Evolutionary conservation across 441 rosid genomes (phyloP), one percentile per base, ranked within the genome.

Genomic region (Eugenia klotzschiana): DNA sequence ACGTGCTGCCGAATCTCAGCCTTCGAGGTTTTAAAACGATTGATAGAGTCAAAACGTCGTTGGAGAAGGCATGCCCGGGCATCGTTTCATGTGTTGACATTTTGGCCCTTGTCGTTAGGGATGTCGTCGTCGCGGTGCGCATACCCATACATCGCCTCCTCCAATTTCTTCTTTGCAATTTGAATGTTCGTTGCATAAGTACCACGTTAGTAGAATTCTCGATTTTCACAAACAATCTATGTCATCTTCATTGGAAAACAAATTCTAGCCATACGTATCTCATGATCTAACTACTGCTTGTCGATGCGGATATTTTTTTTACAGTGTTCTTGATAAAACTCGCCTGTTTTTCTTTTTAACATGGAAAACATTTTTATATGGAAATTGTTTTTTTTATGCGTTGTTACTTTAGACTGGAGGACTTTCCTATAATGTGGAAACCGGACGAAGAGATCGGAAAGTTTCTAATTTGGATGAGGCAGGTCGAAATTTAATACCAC

Each of bases 81-180:
- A 80, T 88, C 2, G 93, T 93, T 57, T 93, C 95, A 6, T 93
- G 95, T 80, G 86, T 93, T 7, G 95, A 93, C 83, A 86, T 88
- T 54, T 18, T 92, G 54, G 95, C 93, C 16, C 77, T 91, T 80
- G 94, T 89, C 11, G 88, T 93, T 55, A 91, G 95, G 57, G 95
- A 93, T 81, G 88, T 88, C 12, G 87, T 88, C 18, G 86, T 81
- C 9, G 89, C 87, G 88, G 93, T 93, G 77, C 23, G 77, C 25
- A 33, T 69, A 20, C 5, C 4, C 46, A 33, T 37, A 20, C 25
- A 20, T 64, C 11, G 37, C 77, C 8, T 69, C 15, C 46, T 64
- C 20, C 27, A 51, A 8, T 41, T 33, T 8, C 5, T 69, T 33
- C 2, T 1, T 33, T 20, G 7, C 13, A 37, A 9, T 0, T 69